Conservation (phyloP, 1,284 basidiomycete species). For the Malassezia obtusa region DNA sequence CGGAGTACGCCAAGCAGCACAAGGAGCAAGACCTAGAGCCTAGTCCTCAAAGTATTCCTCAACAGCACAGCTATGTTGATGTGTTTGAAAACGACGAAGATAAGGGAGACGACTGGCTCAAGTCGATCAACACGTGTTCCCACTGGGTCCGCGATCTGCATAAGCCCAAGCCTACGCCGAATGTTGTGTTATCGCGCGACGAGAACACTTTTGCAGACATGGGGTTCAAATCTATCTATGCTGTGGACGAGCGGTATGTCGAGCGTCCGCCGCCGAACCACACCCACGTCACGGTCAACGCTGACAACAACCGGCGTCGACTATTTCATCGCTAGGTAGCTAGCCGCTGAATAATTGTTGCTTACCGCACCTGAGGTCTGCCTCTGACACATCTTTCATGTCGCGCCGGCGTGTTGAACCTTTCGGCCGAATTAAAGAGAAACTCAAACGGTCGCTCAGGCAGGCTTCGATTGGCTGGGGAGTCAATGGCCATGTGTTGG, state of each 20-base stretch:
- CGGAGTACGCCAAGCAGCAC: constrained; percentile 24
- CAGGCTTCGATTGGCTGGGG: neutral
- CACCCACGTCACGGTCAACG: constrained; percentile 34
- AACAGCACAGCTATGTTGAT: neutral
- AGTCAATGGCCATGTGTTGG: neutral
- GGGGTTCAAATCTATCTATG: constrained; percentile 10
- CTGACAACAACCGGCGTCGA: constrained; percentile 31
- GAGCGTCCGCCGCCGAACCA: constrained; percentile 31
- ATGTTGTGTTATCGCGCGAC: neutral
- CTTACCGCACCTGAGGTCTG: too few relatives aligned
- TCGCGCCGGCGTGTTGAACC: too few relatives aligned
- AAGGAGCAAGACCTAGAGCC: neutral
- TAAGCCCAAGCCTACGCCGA: neutral
- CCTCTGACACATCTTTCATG: too few relatives aligned
- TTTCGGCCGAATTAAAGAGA: too few relatives aligned
- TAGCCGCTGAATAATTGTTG: neutral
- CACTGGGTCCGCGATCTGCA: constrained; percentile 14
- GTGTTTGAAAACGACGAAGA: constrained; percentile 48
- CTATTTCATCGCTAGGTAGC: neutral
- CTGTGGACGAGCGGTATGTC: neutral
- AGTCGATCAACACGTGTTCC: constrained; percentile 45
- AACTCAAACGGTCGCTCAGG: too few relatives aligned
- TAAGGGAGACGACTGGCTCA: constrained; percentile 49
- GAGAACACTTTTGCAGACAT: constrained; percentile 16
- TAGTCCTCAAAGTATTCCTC: constrained; percentile 24